These are phyloP conservation scores for Leishmania mexicana DNA, from an alignment of 208 protist genomes.

Conservation along the genomic window DNA sequence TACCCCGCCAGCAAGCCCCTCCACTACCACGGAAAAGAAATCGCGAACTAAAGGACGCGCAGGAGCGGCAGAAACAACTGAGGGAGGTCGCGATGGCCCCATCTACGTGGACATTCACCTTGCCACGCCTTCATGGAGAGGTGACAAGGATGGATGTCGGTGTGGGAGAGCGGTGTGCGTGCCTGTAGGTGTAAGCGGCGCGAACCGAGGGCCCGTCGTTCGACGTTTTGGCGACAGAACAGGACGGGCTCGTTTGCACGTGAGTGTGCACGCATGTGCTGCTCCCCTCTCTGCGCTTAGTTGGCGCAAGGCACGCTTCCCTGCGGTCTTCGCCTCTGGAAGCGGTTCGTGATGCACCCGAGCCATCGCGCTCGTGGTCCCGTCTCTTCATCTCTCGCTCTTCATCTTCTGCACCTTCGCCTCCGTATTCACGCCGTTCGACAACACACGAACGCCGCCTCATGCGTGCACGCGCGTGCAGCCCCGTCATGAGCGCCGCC, in stretches of 20 bases:
- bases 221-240: background rate
- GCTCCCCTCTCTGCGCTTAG: background rate
- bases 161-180: background rate
- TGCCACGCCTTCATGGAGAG: background rate
- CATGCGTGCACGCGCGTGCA: background rate
- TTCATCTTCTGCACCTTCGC: background rate
- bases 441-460: background rate
- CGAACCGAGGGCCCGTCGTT: background rate
- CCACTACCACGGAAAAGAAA: background rate
- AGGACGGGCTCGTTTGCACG: background rate
- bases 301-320: background rate
- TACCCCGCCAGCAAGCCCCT: too few species aligned
- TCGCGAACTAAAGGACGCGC: background rate
- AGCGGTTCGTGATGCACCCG: background rate
- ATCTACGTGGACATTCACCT: background rate
- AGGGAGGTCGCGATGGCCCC: background rate
- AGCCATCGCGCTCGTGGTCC: background rate
- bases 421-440: background rate
- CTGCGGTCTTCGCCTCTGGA: background rate
- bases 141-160: background rate
- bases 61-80: background rate
- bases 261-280: background rate
- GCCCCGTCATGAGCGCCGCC: background rate
- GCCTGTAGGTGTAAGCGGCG: background rate
- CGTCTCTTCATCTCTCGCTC: background rate